Base-by-base conservation (phyloP, 2,329 filamentous ascomycete genomes). In the Colletotrichum cuscutae region DNA sequence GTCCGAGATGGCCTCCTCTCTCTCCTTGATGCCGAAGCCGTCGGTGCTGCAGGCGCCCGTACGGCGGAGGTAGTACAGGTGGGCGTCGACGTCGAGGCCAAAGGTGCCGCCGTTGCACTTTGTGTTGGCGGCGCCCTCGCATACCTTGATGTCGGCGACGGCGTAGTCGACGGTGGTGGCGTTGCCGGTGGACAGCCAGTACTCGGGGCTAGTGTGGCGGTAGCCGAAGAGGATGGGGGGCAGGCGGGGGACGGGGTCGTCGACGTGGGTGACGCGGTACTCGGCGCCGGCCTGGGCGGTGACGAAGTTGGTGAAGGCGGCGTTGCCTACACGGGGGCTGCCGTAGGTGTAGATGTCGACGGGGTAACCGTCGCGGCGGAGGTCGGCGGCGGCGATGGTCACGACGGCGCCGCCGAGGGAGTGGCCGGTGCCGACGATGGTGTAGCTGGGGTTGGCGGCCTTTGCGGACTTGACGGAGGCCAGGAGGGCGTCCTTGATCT, bases 151-250 rank as follows among this genome's bases (percentile, higher is more conserved):
- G 61, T 87, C 83, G 5, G 60, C 68, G 37, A 84, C 74, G 13
- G 76, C 73, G 76, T 87, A 87, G 73, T 81, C 75, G 52, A 79
- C 75, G 7, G 80, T 82, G 62, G 74, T 77, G 19, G 79, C 75
- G 3, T 65, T 65, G 19, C 84, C 84, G 37, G 77, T 78, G 8
- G 83, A 79, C 46, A 93, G 83, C 86, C 89, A 94, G 82, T 91
- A 94, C 84, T 95, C 93, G 1, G 92, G 91, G 19, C 85, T 89
- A n/a, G 89, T 88, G 80, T 94, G 93, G 52, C 87, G 83, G 83
- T 90, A 95, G 42, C 88, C 88, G 64, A 92, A 80, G 58, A 88
- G 65, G 70, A 89, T 81, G 12, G 91, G 89, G 1, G 93, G 92
- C 49, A 95, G 85, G 56, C 90, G 88, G 0, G 93, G 91, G 1